Evolutionary conservation across 306 rosid species (phyloP).

Genomic region (Purshia tridentata): DNA sequence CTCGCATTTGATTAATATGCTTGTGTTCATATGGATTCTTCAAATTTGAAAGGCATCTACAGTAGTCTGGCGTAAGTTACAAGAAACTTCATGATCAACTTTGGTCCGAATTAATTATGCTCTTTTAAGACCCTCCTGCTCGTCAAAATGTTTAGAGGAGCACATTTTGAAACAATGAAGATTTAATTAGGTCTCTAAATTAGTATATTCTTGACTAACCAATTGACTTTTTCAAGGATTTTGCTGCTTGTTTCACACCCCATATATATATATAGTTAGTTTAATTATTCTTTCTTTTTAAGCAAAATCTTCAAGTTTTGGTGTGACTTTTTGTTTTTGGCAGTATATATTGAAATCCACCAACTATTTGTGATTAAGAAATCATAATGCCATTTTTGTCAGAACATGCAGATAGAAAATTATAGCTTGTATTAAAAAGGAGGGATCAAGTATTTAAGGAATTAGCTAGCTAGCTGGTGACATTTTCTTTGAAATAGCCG

Average conservation of each 20-base stretch:
- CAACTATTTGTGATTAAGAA: no score
- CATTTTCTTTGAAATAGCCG: constrained; percentile 26
- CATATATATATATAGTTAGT: no score
- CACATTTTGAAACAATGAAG: background rate
- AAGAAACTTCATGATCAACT: constrained; percentile 4
- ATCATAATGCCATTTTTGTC: no score
- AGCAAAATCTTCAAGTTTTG: background rate
- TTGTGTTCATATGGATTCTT: background rate
- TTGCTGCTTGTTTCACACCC: background rate
- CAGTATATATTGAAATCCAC: no score
- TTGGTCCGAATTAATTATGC: background rate
- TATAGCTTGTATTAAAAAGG: no score
- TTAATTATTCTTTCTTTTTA: background rate
- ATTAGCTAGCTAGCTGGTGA: background rate
- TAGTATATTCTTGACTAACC: background rate
- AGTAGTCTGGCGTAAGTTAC: constrained; percentile 4
- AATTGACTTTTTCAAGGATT: background rate
- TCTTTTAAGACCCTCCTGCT: background rate
- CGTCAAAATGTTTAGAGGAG: background rate
- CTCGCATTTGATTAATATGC: background rate
- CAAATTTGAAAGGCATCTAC: background rate
- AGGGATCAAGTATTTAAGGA: no score
- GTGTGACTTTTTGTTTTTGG: background rate
- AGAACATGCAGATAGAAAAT: no score
- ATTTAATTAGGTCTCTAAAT: background rate